Base-by-base conservation (phyloP, 768 basidiomycete species). In the Lentinula sp. region DNA sequence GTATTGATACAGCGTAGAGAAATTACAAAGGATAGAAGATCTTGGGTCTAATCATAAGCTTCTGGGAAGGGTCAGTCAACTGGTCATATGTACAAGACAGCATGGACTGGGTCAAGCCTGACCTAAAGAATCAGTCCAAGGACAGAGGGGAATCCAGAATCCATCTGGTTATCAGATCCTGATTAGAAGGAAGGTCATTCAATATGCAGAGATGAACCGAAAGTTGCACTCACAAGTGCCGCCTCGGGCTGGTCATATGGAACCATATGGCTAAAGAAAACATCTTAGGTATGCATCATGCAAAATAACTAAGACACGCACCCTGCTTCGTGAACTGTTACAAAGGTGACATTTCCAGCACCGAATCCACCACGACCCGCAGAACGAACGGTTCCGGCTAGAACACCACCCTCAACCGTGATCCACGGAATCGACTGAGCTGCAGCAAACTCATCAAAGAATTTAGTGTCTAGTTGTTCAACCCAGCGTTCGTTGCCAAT, bases 241-340 rank as follows among this genome's bases (percentile, higher is more conserved):
- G 87, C 94, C 67, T 91, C 90, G 1, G 94, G 90, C 69, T 95
- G 93, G 73, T 98, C 93, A 68, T 81, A 87, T 4, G 94, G 93
- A 7, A 92, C 92, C 93, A 94, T 90, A 70, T 93, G 91, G 39
- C 91, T 91, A 66, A 6, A 61, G 63, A 63, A 49, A 59, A 60
- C 59, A 42, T 49, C 18, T 54, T 32, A 45, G 18, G n/a, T 20
- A 33, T 41, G 48, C 55, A 32, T 48, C 23, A 57, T 28, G 32
- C 2, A 48, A 53, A 28, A 59, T 13, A 5, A 48, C 46, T 51
- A 55, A 57, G 3, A 53, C 16, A 73, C 86, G 65, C 73, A 94
- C 81, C 95, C 95, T 33, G 94, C 91, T 66, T 90, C 87, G 66
- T 83, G 76, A 37, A 96, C 80, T 43, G 80, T 80, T 10, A 93